Percentiles rank a stretch among this genome's conserved stretches.
Conservation (phyloP, 768 basidiomycete genomes). For the Psilocybe subaeruginosa region DNA sequence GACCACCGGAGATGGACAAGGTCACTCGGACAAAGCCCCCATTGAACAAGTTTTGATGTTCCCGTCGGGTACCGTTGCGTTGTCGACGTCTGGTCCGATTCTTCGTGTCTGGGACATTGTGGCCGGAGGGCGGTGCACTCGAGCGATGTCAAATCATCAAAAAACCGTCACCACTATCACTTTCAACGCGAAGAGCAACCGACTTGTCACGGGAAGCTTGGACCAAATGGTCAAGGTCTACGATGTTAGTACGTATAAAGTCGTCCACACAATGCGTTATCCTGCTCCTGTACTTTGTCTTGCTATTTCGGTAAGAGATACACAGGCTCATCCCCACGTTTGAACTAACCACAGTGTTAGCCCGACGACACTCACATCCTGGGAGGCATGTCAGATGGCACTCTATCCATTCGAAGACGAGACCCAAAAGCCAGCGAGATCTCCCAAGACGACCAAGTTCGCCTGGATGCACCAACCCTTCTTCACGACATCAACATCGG, state of each 20-base stretch:
- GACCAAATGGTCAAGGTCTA: constrained; percentile 99
- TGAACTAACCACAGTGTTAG: constrained; percentile 41
- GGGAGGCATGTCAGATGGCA: constrained; percentile 97
- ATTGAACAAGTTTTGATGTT: constrained; percentile 95
- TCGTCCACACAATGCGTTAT: constrained; percentile 98
- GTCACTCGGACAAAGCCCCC: constrained; percentile 50
- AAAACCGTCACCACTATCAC: constrained; percentile 93
- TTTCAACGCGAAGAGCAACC: constrained; percentile 74
- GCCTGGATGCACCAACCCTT: constrained; percentile 12
- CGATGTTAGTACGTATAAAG: constrained; percentile 91
- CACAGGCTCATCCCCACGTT: background rate
- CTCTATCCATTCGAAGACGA: constrained; percentile 92
- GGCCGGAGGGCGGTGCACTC: constrained; percentile 85
- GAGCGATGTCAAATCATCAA: constrained; percentile 96
- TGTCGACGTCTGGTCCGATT: constrained; percentile 92
- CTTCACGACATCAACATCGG: constrained; percentile 18
- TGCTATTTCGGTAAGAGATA: constrained; percentile 79
- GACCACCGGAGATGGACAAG: constrained; percentile 44
- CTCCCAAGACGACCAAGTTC: constrained; percentile 7
- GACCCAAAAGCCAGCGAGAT: constrained; percentile 73
- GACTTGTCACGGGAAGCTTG: constrained; percentile 87
- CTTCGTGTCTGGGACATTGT: constrained; percentile 95
- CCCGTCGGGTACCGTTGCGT: constrained; percentile 81
- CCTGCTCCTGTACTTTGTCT: constrained; percentile 90
- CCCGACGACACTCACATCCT: constrained; percentile 97